These are phyloP conservation scores for Xylariaceae sp. DNA, from an alignment of 2,329 filamentous ascomycete genomes.

Conservation along the genomic window DNA sequence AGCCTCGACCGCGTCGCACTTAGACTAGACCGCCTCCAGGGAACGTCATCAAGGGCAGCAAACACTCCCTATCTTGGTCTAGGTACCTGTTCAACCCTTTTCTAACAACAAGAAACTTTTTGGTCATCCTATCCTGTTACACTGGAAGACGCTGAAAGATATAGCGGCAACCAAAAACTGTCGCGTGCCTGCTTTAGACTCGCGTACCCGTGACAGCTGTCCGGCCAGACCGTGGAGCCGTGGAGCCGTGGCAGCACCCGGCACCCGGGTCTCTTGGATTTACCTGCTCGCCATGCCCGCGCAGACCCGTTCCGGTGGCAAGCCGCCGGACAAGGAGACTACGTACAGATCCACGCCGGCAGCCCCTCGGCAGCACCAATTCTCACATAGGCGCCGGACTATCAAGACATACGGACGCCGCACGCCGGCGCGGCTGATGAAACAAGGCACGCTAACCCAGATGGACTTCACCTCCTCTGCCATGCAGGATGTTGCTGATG, in stretches of 20 bases:
- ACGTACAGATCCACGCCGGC: constrained; percentile 18
- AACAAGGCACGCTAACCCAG: constrained; percentile 23
- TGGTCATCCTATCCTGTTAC: too few relatives aligned
- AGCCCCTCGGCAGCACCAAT: constrained; percentile 18
- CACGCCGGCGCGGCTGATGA: constrained; percentile 8
- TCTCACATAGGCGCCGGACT: constrained; percentile 16
- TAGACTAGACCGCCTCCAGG: not conserved
- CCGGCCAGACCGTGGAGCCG: too few relatives aligned
- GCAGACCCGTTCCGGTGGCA: constrained; percentile 15
- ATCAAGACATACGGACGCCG: constrained; percentile 19
- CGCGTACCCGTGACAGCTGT: too few relatives aligned
- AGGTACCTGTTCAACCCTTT: too few relatives aligned
- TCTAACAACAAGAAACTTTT: too few relatives aligned
- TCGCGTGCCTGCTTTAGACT: too few relatives aligned
- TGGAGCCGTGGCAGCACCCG: too few relatives aligned
- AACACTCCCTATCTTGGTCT: too few relatives aligned
- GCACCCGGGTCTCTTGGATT: constrained; percentile 1
- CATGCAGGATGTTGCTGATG: constrained; percentile 10
- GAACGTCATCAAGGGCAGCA: constrained; percentile 8
- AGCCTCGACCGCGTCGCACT: constrained; percentile 6
- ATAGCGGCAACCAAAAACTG: too few relatives aligned
- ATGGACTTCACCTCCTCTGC: constrained; percentile 21
- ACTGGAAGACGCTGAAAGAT: too few relatives aligned
- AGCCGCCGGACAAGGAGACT: constrained; percentile 8
- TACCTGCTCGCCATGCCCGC: constrained; percentile 14